Evolutionary conservation across 2,329 filamentous ascomycete genomes (phyloP).

Genomic region (Trichoderma atroviride): DNA sequence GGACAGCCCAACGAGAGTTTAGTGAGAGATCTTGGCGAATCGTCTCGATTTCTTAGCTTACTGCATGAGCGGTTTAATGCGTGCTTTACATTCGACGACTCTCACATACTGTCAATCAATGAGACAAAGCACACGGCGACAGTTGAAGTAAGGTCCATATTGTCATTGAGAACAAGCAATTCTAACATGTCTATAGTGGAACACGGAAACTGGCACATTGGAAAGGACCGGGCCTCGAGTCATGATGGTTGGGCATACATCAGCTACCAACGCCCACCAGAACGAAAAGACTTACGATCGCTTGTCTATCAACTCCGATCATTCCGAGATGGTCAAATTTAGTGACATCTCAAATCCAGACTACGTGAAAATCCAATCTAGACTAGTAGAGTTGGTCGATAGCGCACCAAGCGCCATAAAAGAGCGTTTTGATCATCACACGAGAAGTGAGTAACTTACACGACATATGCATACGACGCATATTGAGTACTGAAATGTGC

Average conservation of each 20-base stretch:
- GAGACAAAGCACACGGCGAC: constrained; percentile 30
- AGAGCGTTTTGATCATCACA: neutral
- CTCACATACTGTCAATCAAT: constrained; percentile 30
- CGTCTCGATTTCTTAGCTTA: constrained; percentile 30
- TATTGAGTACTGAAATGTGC: too few species aligned
- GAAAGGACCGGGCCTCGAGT: constrained; percentile 27
- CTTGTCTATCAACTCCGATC: constrained; percentile 31
- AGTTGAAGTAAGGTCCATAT: constrained; percentile 26
- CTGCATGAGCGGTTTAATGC: constrained; percentile 30
- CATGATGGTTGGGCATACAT: constrained; percentile 35
- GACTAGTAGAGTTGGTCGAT: neutral
- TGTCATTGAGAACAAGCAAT: neutral
- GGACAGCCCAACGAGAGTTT: constrained; percentile 34
- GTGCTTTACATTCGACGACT: constrained; percentile 28
- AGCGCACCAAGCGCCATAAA: neutral
- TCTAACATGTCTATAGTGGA: neutral
- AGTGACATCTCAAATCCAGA: neutral
- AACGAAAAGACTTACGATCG: constrained; percentile 30
- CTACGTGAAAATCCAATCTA: neutral
- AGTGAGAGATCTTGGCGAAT: constrained; percentile 31
- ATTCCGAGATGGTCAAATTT: constrained; percentile 35
- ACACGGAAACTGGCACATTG: neutral
- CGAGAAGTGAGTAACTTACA: neutral
- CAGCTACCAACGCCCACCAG: constrained; percentile 32
- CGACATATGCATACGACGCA: too few species aligned